Evolutionary conservation across 1,284 basidiomycete species (phyloP).

Genomic region (Porodaedalea pini): DNA sequence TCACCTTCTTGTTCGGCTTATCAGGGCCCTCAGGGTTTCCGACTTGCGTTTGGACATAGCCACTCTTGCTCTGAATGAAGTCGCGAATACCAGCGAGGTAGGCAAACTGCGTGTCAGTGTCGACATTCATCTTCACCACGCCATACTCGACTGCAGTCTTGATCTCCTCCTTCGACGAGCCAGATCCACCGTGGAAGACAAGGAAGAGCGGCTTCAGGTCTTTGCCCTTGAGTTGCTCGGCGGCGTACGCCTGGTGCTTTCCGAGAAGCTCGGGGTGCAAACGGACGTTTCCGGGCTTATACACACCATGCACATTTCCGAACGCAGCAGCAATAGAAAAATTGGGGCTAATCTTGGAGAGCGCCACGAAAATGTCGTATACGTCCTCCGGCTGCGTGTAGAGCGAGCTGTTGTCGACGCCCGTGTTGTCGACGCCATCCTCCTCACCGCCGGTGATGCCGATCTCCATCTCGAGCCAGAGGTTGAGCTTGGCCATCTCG

Average conservation of each 20-base stretch:
- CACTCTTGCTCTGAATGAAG: constrained; percentile 81
- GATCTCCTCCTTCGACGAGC: constrained; percentile 97
- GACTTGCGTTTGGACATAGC: constrained; percentile 83
- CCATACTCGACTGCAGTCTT: constrained; percentile 87
- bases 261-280: constrained; percentile 90
- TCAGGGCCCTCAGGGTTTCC: constrained; percentile 92
- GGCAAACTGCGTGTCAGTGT: constrained; percentile 92
- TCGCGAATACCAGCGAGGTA: constrained; percentile 91
- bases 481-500: constrained; percentile 88
- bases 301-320: constrained; percentile 95
- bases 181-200: constrained; percentile 99
- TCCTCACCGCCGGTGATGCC: constrained; percentile 99
- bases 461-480: constrained; percentile 99
- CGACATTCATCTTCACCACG: constrained; percentile 97
- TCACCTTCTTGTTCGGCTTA: constrained; percentile 97
- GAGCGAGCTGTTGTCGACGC: constrained; percentile 88
- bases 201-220: constrained; percentile 89
- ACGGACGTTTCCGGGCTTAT: constrained; percentile 92
- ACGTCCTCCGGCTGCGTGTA: constrained; percentile 99
- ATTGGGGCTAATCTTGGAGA: constrained; percentile 85
- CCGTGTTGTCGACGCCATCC: constrained; percentile 96
- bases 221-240: constrained; percentile 65
- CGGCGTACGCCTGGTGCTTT: constrained; percentile 86
- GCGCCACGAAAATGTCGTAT: constrained; percentile 85
- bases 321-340: constrained; percentile 98